Conservation (phyloP, 768 basidiomycete genomes). For the Suillus clintonianus region DNA sequence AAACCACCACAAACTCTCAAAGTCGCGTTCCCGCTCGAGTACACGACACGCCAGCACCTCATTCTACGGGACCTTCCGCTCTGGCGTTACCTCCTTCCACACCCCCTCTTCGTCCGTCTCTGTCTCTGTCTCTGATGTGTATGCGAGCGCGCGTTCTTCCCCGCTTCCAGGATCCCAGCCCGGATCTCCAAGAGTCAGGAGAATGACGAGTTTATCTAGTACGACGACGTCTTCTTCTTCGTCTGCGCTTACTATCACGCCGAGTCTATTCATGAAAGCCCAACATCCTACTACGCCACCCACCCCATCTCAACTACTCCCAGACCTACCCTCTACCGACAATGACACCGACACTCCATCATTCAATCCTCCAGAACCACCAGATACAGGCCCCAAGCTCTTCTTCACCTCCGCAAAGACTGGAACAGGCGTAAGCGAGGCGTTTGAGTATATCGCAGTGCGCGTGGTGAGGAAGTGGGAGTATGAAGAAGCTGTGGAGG, state of each 20-base stretch:
- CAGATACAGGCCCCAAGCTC: slow-evolving; percentile 59
- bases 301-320: slow-evolving; percentile 14
- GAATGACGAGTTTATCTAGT: slow-evolving; percentile 23
- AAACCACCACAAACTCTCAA: slow-evolving; percentile 34
- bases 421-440: slow-evolving; percentile 66
- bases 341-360: not conserved
- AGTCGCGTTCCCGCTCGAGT: slow-evolving; percentile 49
- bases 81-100: slow-evolving; percentile 64
- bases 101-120: slow-evolving; percentile 76
- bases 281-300: slow-evolving; percentile 18
- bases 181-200: slow-evolving; percentile 26
- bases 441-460: slow-evolving; percentile 75
- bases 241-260: slow-evolving; percentile 59
- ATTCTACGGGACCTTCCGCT: slow-evolving; percentile 45
- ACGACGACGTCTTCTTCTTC: slow-evolving; percentile 44
- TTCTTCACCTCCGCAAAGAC: slow-evolving; percentile 83
- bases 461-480: slow-evolving; percentile 67
- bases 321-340: not conserved
- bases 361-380: slow-evolving; percentile 22
- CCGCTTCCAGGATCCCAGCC: slow-evolving; percentile 43
- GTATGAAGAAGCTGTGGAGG: slow-evolving; percentile 61
- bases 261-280: slow-evolving; percentile 52
- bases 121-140: slow-evolving; percentile 63
- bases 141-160: slow-evolving; percentile 61
- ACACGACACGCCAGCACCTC: slow-evolving; percentile 48